Evolutionary conservation across 108 stramenopile genomes (phyloP).

Genomic region (Fragilariopsis cylindrus): DNA sequence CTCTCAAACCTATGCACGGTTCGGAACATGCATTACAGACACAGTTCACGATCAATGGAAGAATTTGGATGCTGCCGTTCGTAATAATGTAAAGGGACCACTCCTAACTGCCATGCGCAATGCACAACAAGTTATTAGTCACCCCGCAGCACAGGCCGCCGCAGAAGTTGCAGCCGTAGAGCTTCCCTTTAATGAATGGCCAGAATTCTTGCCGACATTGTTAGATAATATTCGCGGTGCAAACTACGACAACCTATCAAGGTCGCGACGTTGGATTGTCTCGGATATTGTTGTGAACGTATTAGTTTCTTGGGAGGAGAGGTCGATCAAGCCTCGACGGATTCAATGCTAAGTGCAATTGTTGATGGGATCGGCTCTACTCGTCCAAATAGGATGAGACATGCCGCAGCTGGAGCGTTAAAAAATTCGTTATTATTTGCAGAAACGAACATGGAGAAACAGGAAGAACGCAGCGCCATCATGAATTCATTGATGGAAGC

Average conservation of each 20-base stretch:
- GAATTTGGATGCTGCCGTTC: conserved; percentile 45
- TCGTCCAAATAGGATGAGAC: conserved; percentile 77
- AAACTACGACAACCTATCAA: conserved; percentile 60
- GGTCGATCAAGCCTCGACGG: conserved; percentile 77
- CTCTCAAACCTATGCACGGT: conserved; percentile 59
- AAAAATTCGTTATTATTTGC: conserved; percentile 91
- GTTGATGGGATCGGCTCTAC: conserved; percentile 92
- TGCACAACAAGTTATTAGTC: conserved; percentile 54
- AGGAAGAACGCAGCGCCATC: conserved; percentile 90
- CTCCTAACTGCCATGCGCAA: conserved; percentile 63
- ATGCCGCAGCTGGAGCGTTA: conserved; percentile 87
- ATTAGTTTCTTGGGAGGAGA: conserved; percentile 61
- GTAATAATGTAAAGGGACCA: conserved; percentile 59
- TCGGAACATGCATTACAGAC: conserved; percentile 58
- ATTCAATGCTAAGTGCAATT: conserved; percentile 94
- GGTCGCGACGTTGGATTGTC: conserved; percentile 88
- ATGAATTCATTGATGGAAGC: conserved; percentile 95
- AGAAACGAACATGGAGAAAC: conserved; percentile 88
- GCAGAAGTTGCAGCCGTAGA: conserved; percentile 88
- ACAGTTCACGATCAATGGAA: conserved; percentile 74
- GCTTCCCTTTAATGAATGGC: conserved; percentile 86
- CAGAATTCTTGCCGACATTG: conserved; percentile 71
- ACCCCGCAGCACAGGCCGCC: conserved; percentile 81
- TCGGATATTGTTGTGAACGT: conserved; percentile 94
- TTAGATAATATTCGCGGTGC: conserved; percentile 72